A percentile compares a stretch with the other conserved stretches of the same genome.
These are phyloP conservation scores for Musa acuminata DNA, from an alignment of 176 grass and related monocot genomes.

Conservation along the genomic window DNA sequence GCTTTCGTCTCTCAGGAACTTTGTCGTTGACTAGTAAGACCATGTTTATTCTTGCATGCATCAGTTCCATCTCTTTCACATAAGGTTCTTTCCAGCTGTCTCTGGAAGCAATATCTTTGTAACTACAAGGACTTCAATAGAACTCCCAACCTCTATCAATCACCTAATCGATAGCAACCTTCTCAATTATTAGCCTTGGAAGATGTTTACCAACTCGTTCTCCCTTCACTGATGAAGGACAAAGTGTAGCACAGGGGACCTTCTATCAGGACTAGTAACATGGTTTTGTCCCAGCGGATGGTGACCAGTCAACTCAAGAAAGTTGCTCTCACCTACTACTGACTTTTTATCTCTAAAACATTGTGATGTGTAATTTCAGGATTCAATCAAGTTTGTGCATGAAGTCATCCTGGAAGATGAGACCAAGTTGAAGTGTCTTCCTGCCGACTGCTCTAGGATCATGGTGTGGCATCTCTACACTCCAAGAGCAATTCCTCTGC, in stretches of 20 bases:
- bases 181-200: background rate
- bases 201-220: background rate
- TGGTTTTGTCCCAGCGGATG: background rate
- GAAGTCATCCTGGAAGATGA: slow-evolving; percentile 48
- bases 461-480: slow-evolving; percentile 46
- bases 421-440: slow-evolving; percentile 51
- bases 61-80: background rate
- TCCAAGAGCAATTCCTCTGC: background rate
- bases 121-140: background rate
- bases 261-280: background rate
- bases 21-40: background rate
- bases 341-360: background rate
- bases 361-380: slow-evolving; percentile 24
- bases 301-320: background rate
- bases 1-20: too few relatives aligned
- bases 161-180: background rate
- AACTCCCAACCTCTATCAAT: background rate
- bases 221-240: too few relatives aligned
- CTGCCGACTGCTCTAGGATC: slow-evolving; percentile 47
- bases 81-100: background rate
- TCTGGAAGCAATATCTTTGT: background rate
- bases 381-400: slow-evolving; percentile 56
- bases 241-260: background rate
- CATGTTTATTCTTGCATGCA: background rate
- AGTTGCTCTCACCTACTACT: background rate